A percentile compares a stretch with the other conserved stretches of the same genome.
These are phyloP conservation scores for Vaccinium darrowii DNA, from an alignment of 148 eudicot species.

Conservation along the genomic window DNA sequence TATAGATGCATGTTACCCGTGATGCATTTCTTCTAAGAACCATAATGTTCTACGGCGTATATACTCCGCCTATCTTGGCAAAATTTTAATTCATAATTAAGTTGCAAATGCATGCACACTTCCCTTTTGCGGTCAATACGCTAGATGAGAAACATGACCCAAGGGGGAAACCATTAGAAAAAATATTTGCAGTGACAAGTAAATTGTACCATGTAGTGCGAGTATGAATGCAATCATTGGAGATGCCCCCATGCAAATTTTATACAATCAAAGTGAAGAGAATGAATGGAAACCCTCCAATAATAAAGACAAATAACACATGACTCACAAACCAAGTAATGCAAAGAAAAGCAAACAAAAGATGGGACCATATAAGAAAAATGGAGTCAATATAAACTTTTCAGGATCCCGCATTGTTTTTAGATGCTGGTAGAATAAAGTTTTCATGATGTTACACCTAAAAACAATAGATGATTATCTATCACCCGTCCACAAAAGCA, in stretches of 20 bases:
- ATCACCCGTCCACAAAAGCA: not conserved
- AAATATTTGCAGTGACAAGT: not conserved
- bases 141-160: not conserved
- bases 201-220: not conserved
- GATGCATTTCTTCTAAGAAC: not conserved
- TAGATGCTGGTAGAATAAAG: constrained; percentile 12
- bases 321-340: not conserved
- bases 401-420: not conserved
- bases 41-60: not conserved
- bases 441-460: not conserved
- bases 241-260: not conserved
- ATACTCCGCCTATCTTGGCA: not conserved
- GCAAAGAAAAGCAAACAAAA: not conserved
- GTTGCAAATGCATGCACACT: not conserved
- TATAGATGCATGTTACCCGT: not conserved
- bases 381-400: constrained; percentile 6
- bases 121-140: not conserved
- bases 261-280: not conserved
- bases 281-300: not conserved
- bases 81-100: not conserved
- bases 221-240: not conserved
- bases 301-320: not conserved
- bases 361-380: constrained; percentile 4
- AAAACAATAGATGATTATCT: not conserved
- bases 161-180: not conserved